Evolutionary conservation across 176 grass and related monocot species (phyloP).

Genomic region (Oryza punctata): DNA sequence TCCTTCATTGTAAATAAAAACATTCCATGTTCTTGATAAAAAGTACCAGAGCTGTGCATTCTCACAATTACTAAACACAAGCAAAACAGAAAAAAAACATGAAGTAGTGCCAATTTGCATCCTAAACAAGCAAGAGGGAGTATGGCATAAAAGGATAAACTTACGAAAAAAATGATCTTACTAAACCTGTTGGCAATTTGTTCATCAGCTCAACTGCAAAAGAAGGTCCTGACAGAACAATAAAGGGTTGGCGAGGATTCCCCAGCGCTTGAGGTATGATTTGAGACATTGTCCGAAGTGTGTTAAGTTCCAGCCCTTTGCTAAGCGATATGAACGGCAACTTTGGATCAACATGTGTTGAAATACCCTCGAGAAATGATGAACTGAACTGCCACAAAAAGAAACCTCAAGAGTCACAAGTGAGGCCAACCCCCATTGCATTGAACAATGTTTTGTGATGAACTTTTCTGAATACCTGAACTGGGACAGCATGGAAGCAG

Average conservation of each 20-base stretch:
- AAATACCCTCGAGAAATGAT: slow-evolving; percentile 79
- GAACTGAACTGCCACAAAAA: slow-evolving; percentile 93
- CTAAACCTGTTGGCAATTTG: slow-evolving; percentile 85
- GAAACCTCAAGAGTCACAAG: slow-evolving; percentile 23
- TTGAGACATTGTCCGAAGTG: slow-evolving; percentile 94
- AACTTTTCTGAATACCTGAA: slow-evolving; percentile 69
- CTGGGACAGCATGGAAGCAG: slow-evolving; percentile 96
- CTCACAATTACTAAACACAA: not conserved
- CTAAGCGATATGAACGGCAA: slow-evolving; percentile 95
- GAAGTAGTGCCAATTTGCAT: not conserved
- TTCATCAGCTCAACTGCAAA: slow-evolving; percentile 94
- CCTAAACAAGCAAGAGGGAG: not conserved
- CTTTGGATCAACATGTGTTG: slow-evolving; percentile 77
- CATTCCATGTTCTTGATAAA: not conserved
- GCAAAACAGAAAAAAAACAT: not conserved
- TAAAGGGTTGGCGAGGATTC: slow-evolving; percentile 75
- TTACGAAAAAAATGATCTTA: not conserved
- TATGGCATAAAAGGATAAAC: not conserved
- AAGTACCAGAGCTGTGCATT: not conserved
- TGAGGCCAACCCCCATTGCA: not conserved
- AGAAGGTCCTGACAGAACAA: slow-evolving; percentile 82
- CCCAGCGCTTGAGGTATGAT: slow-evolving; percentile 71
- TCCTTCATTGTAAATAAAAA: not conserved
- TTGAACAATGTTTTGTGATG: slow-evolving; percentile 7
- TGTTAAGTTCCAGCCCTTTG: slow-evolving; percentile 92